Conservation (phyloP, 768 basidiomycete species). For the Collybia sordida region DNA sequence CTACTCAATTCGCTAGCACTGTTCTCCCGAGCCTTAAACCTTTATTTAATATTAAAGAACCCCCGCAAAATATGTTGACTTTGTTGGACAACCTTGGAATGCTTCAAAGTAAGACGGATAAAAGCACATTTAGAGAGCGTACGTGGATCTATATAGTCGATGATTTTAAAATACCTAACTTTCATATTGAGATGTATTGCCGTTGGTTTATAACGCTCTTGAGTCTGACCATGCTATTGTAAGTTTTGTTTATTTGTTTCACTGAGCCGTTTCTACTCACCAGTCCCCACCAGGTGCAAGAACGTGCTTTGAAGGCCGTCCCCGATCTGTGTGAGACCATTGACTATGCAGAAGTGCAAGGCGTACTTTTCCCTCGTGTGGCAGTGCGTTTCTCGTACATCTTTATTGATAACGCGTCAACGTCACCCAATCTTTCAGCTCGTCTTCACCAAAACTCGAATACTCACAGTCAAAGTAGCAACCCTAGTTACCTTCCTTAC, state of each 20-base stretch:
- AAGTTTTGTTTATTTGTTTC: conserved; percentile 17
- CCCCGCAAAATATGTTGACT: conserved; percentile 96
- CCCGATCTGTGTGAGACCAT: conserved; percentile 90
- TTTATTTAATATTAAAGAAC: conserved; percentile 87
- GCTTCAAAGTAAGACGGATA: conserved; percentile 88
- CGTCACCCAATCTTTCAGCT: conserved; percentile 44
- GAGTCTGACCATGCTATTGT: conserved; percentile 93
- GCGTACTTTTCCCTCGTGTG: conserved; percentile 86
- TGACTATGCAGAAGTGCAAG: conserved; percentile 93
- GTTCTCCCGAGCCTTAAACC: conserved; percentile 91
- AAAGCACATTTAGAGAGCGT: conserved; percentile 87
- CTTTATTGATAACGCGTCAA: background rate
- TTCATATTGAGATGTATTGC: conserved; percentile 78
- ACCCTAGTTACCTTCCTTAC: conserved; percentile 79
- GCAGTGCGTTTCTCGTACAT: conserved; percentile 55
- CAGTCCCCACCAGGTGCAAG: conserved; percentile 70
- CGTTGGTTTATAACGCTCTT: conserved; percentile 92
- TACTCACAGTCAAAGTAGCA: conserved; percentile 89
- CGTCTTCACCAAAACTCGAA: conserved; percentile 90
- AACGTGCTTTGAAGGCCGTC: conserved; percentile 80
- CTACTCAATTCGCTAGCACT: conserved; percentile 74
- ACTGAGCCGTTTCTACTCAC: background rate
- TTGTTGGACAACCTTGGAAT: conserved; percentile 86
- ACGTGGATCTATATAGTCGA: conserved; percentile 26
- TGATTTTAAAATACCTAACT: conserved; percentile 6